Conservation (phyloP, 1,139 yeast species). For the Lodderomyces pseudojiufengensis region DNA sequence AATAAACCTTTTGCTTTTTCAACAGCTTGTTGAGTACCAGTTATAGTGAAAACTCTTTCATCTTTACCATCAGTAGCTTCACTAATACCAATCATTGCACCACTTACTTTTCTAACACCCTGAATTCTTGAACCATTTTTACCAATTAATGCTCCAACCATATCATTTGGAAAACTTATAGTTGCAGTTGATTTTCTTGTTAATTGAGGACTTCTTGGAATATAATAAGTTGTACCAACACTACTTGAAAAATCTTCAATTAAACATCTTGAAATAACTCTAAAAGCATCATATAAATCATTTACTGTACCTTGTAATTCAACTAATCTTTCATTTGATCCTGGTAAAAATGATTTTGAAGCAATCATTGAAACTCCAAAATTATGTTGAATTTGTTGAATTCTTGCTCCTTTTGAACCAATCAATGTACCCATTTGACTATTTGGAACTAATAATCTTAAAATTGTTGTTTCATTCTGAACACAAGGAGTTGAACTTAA, state of each 20-base stretch:
- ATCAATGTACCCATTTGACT: conserved; percentile 88
- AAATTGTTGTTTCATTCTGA: conserved; percentile 51
- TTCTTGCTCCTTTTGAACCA: conserved; percentile 80
- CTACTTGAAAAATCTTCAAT: conserved; percentile 69
- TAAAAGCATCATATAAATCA: conserved; percentile 54
- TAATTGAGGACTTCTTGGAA: conserved; percentile 43
- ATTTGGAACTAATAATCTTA: conserved; percentile 77
- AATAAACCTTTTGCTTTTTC: conserved; percentile 68
- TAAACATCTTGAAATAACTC: conserved; percentile 67
- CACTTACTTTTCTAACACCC: conserved; percentile 76
- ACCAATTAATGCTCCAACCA: conserved; percentile 91
- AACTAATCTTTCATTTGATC: conserved; percentile 82
- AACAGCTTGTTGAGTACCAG: conserved; percentile 61
- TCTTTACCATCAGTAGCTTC: conserved; percentile 63
- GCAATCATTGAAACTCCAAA: conserved; percentile 81
- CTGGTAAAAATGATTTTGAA: conserved; percentile 78
- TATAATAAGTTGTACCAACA: conserved; percentile 55
- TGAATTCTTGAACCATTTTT: conserved; percentile 83
- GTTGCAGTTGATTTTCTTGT: conserved; percentile 18
- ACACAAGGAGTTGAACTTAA: conserved; percentile 49
- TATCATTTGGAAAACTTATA: conserved; percentile 69
- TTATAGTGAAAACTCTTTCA: conserved; percentile 69
- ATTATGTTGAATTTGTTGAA: conserved; percentile 72
- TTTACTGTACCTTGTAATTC: conserved; percentile 83
- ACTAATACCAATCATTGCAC: conserved; percentile 78